phyloP scores from a whole-genome alignment of 108 stramenopile species.

The Skeletonema tropicum region DNA sequence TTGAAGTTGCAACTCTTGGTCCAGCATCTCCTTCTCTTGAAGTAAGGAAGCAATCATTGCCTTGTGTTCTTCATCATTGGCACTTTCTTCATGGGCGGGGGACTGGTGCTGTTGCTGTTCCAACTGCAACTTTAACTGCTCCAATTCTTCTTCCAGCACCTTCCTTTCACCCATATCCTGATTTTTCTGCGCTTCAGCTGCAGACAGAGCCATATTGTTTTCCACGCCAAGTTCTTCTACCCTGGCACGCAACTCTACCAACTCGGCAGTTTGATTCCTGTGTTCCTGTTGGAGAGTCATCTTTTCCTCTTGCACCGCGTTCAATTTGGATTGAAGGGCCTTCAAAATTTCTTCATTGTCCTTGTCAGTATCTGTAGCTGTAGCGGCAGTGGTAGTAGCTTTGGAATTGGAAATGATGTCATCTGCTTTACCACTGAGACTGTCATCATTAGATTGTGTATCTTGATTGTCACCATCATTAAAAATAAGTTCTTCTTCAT shows the following conservation, averaged over 20 bases:
- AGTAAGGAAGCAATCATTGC: slow-evolving; percentile 10
- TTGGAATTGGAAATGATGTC: background rate
- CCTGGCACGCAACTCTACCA: slow-evolving; percentile 45
- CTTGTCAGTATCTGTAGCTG: background rate
- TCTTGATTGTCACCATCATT: background rate
- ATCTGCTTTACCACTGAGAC: background rate
- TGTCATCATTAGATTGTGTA: background rate
- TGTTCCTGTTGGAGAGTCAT: slow-evolving; percentile 32
- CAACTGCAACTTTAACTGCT: slow-evolving; percentile 18
- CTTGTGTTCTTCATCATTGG: background rate
- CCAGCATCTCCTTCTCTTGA: slow-evolving; percentile 30
- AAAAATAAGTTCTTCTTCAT: background rate
- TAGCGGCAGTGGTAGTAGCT: background rate
- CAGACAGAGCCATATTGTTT: background rate
- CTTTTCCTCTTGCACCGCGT: slow-evolving; percentile 19
- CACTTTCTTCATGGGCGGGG: background rate
- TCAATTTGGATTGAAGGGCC: slow-evolving; percentile 37
- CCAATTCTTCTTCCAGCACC: slow-evolving; percentile 19
- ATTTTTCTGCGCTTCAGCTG: background rate
- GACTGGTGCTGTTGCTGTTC: background rate
- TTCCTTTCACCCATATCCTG: slow-evolving; percentile 4
- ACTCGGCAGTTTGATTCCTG: slow-evolving; percentile 30
- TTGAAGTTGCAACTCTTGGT: slow-evolving; percentile 14
- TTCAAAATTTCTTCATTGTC: slow-evolving; percentile 15
- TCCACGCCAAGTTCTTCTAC: slow-evolving; percentile 30